These are phyloP conservation scores for Boletus pseudo-olivaceus DNA, from an alignment of 768 basidiomycete species.

Conservation along the genomic window DNA sequence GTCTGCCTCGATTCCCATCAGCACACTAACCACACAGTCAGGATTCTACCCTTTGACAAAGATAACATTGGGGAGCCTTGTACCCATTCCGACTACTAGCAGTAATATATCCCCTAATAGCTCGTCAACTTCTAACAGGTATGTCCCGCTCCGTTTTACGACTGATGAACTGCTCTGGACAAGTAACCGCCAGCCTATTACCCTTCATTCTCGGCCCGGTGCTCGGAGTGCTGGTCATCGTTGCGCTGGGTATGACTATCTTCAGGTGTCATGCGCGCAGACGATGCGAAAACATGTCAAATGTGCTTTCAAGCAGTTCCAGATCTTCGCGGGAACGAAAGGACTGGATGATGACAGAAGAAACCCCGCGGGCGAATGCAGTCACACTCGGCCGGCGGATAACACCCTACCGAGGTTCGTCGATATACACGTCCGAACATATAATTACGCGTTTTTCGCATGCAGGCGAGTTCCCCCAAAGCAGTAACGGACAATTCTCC, in stretches of 20 bases:
- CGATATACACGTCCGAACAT: not conserved
- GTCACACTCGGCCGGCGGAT: not conserved
- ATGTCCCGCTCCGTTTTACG: not conserved
- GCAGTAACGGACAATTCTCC: constrained; percentile 5
- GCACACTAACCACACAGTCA: not conserved
- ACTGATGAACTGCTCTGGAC: not conserved
- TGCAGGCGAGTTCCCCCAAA: constrained; percentile 9
- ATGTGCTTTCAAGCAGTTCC: not conserved
- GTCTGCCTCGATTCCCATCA: not conserved
- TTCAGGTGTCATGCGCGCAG: constrained; percentile 1
- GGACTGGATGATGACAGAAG: not conserved
- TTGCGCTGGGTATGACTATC: constrained; percentile 7
- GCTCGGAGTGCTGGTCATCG: constrained; percentile 3
- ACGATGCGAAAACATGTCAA: not conserved
- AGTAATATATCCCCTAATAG: not conserved
- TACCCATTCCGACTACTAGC: constrained; percentile 4
- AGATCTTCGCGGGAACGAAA: not conserved
- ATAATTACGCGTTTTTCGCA: not conserved
- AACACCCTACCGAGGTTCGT: not conserved
- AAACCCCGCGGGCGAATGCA: not conserved
- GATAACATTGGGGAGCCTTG: not conserved
- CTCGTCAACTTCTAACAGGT: constrained; percentile 7
- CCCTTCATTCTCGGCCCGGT: constrained; percentile 10
- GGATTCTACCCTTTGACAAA: constrained; percentile 3
- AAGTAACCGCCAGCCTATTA: constrained; percentile 5